Evolutionary conservation across 176 grass and related monocot genomes (phyloP).

Genomic region (Musa schizocarpa): DNA sequence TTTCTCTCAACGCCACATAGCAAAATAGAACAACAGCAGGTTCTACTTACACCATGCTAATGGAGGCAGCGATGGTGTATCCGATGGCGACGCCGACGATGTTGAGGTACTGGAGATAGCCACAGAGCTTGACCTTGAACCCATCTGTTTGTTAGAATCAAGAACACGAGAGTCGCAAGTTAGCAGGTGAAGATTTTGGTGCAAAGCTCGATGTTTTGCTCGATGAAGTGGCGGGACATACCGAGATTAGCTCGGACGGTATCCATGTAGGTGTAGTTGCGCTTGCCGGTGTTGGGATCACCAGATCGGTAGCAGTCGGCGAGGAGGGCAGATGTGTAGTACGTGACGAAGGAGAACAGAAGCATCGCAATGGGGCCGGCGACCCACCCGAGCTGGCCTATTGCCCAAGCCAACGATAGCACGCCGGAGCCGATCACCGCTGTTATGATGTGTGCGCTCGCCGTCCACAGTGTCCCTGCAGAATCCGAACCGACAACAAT

Average conservation of each 20-base stretch:
- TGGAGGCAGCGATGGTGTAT: slow-evolving; percentile 22
- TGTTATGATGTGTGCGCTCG: slow-evolving; percentile 16
- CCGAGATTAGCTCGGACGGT: slow-evolving; percentile 14
- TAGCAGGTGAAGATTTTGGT: background rate
- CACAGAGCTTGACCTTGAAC: slow-evolving; percentile 16
- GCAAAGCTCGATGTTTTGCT: background rate
- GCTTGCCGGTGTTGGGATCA: slow-evolving; percentile 7
- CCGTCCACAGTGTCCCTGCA: slow-evolving; percentile 4
- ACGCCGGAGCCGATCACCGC: slow-evolving; percentile 19
- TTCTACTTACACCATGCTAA: slow-evolving; percentile 23
- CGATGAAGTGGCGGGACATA: background rate
- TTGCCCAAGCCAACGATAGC: slow-evolving; percentile 16
- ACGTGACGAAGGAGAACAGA: slow-evolving; percentile 15
- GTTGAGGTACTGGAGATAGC: slow-evolving; percentile 17
- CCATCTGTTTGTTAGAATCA: slow-evolving; percentile 5
- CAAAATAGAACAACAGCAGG: background rate
- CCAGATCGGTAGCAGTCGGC: slow-evolving; percentile 19
- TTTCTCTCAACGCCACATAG: no score
- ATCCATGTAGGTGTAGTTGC: slow-evolving; percentile 20
- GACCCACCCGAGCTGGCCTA: slow-evolving; percentile 18
- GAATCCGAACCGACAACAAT: background rate
- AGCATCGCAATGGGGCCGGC: slow-evolving; percentile 10
- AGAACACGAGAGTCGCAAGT: background rate
- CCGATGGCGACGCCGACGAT: slow-evolving; percentile 18
- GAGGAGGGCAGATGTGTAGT: slow-evolving; percentile 13